Base-by-base conservation (phyloP, 2,329 filamentous ascomycete species). In the Diplodia sapinea region DNA sequence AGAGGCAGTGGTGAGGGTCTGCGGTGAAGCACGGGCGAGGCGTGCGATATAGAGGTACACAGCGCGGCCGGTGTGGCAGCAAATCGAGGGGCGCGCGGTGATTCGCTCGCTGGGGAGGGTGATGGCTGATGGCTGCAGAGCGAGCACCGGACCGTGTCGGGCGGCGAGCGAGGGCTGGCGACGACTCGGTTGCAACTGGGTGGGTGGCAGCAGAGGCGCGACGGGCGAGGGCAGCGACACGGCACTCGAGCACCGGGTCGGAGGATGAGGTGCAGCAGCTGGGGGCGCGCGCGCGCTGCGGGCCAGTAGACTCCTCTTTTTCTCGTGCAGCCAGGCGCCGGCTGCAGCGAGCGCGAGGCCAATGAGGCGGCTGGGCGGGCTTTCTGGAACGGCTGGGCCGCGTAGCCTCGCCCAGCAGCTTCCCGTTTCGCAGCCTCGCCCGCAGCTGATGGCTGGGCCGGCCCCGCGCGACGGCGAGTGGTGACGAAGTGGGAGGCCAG, bases 371-470 rank as follows among this genome's bases (percentile, higher is more conserved):
- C 31, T 47, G 36, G 43, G 59, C 31, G 17, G 9, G 47, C 33
- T 26, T 62, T 62, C 57, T 62, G 57, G 57, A 62, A 62, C 57
- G 57, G 43, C 59, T 63, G 38, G 47, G 59, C 59, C 59, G 59
- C 59, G 59, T 49, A 51, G n/a, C 23, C 47, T 51, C 47, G 59
- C 43, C n/a, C 59, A 29, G 57, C 57, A 62, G 59, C 47, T 63
- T 62, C 57, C 57, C 57, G 57, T 62, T 62, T 62, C 57, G 57
- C 56, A 59, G 56, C 23, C 20, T 47, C 43, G 43, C 43, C 56
- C 57, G 57, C 59, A 23, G 59, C 59, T 33, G 43, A 31, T 36
- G 43, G 57, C 26, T 50, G 43, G 43, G 56, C 12, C 43, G 7
- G 57, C 17, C 29, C 57, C 57, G 55, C 55, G 36, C 31, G 31